Evolutionary conservation across 2,329 filamentous ascomycete genomes (phyloP), one percentile per base, ranked within the genome.

Genomic region (Chaetomiaceae sp.): DNA sequence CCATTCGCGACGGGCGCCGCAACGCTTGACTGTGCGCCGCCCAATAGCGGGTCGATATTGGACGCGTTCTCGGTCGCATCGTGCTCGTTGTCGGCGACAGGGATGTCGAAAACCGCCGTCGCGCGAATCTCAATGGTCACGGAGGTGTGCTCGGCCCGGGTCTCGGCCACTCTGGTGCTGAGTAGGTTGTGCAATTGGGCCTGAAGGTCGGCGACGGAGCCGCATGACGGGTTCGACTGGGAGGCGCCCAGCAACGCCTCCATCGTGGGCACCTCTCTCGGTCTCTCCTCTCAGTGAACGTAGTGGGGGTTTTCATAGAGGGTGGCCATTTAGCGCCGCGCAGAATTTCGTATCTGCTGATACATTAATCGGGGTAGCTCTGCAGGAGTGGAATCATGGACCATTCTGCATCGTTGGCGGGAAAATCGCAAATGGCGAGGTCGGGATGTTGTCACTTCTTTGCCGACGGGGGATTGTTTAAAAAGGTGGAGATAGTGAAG

Each of bases 111-210:
- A 25, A 70, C 64, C 4, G 71, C 67, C 7, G 70, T 67, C 0
- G 71, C 64, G 1, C 70, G 67, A 23, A 83, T 61, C 54, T 78
- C 73, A 45, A 79, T 68, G 2, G 67, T 73, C 16, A 68, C 62
- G 7, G 72, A 68, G 10, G 78, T 63, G 55, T 78, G 76, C 47
- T 79, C 70, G 35, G 75, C 77, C 42, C 73, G 74, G 17, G 68
- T 75, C 10, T 70, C 66, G 4, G 73, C 72, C 16, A 69, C 68
- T 54, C 74, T 78, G 16, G 65, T 61, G 5, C 65, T 61, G 40
- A 80, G 62, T 0, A 70, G 54, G 7, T 62, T 59, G 33, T 67
- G 68, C 20, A 83, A 63, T n/a, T 71, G 70, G 19, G 58, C 57
- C 55, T 74, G 70, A 6, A 82, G 64, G 23, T 81, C 75, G 16